phyloP scores from a whole-genome alignment of 192 early-diverging fungal species.

The Phycomyces nitens region DNA sequence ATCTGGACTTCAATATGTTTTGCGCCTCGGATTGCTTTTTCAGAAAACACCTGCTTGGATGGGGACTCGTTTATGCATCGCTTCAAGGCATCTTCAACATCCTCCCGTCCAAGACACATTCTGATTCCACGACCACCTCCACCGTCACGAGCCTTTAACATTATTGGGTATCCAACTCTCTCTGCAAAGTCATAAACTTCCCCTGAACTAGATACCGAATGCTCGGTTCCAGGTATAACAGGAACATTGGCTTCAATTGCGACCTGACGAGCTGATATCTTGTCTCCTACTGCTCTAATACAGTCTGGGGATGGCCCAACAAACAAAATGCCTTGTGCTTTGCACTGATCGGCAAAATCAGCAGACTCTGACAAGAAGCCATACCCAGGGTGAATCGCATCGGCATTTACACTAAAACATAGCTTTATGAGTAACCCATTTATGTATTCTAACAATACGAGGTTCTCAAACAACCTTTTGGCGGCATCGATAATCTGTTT shows the following conservation, averaged over 20 bases:
- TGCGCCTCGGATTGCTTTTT: slow-evolving; percentile 81
- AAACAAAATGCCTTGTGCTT: slow-evolving; percentile 63
- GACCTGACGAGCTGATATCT: slow-evolving; percentile 25
- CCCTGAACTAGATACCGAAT: slow-evolving; percentile 3
- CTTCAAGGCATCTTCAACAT: slow-evolving; percentile 78
- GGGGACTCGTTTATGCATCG: slow-evolving; percentile 78
- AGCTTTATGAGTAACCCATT: no score
- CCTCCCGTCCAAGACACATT: slow-evolving; percentile 67
- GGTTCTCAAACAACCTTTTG: slow-evolving; percentile 32
- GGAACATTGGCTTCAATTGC: slow-evolving; percentile 23
- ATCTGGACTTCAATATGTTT: slow-evolving; percentile 94
- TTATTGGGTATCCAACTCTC: slow-evolving; percentile 85
- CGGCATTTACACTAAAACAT: slow-evolving; percentile 17
- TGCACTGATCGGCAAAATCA: slow-evolving; percentile 69
- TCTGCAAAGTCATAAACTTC: slow-evolving; percentile 54
- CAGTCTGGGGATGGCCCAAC: slow-evolving; percentile 83
- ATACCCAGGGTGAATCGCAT: slow-evolving; percentile 91
- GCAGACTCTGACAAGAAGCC: slow-evolving; percentile 92
- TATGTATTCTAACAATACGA: no score
- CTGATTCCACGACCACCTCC: slow-evolving; percentile 97
- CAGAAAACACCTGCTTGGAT: slow-evolving; percentile 83
- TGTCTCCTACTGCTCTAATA: slow-evolving; percentile 54
- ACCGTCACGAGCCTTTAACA: slow-evolving; percentile 94
- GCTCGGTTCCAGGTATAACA: slow-evolving; percentile 27
- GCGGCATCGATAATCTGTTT: slow-evolving; percentile 75